phyloP scores from a whole-genome alignment of 495 filamentous ascomycete genomes.

The Xanthoparmelia taractica region DNA sequence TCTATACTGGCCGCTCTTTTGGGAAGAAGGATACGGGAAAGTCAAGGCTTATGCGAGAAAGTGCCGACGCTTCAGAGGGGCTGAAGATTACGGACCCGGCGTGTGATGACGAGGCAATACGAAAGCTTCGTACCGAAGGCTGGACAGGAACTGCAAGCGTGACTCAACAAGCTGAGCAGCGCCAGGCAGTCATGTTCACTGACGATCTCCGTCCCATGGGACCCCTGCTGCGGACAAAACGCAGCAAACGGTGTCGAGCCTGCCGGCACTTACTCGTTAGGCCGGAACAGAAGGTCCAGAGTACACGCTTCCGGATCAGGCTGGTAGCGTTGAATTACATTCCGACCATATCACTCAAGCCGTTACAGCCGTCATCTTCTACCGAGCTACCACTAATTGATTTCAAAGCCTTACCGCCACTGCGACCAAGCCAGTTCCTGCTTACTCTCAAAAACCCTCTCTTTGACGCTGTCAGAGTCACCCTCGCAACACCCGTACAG shows the following conservation, averaged over 20 bases:
- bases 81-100: slow-evolving; percentile 47
- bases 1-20: slow-evolving; percentile 62
- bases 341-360: slow-evolving; percentile 64
- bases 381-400: slow-evolving; percentile 30
- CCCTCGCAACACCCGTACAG: slow-evolving; percentile 71
- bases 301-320: slow-evolving; percentile 79
- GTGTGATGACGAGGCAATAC: slow-evolving; percentile 42
- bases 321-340: slow-evolving; percentile 86
- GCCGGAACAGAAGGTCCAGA: slow-evolving; percentile 82
- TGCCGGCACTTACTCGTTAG: slow-evolving; percentile 94
- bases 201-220: slow-evolving; percentile 70
- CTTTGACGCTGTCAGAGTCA: slow-evolving; percentile 81
- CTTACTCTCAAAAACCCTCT: slow-evolving; percentile 88
- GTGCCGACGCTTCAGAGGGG: slow-evolving; percentile 58
- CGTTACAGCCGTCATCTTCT: slow-evolving; percentile 44
- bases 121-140: slow-evolving; percentile 36
- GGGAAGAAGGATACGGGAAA: slow-evolving; percentile 63
- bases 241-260: slow-evolving; percentile 81
- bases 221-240: slow-evolving; percentile 78
- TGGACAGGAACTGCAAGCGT: slow-evolving; percentile 50
- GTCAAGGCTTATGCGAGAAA: slow-evolving; percentile 68
- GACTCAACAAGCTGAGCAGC: slow-evolving; percentile 43
- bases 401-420: slow-evolving; percentile 50
- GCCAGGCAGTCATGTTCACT: slow-evolving; percentile 45
- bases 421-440: slow-evolving; percentile 69